These are phyloP conservation scores for Globisporangium radiosum DNA, from an alignment of 352 stramenopile genomes.

Conservation along the genomic window DNA sequence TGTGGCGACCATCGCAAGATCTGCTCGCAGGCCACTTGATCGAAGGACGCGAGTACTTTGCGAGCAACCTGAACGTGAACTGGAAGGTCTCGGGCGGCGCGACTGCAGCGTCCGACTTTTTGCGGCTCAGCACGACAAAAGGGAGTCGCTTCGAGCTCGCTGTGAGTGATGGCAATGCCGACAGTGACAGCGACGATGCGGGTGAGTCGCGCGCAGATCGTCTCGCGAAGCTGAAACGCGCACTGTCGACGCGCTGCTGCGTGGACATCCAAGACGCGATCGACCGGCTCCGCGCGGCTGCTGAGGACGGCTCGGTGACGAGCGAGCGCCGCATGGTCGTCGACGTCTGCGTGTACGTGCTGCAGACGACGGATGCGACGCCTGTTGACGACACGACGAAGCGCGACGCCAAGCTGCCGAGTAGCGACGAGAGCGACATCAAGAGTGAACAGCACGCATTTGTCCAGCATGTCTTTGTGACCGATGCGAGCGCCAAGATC, in stretches of 20 bases:
- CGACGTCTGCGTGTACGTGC: constrained; percentile 46
- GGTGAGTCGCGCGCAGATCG: constrained; percentile 4
- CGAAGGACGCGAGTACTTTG: constrained; percentile 55
- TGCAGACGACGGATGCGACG: constrained; percentile 25
- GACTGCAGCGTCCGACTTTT: constrained; percentile 18
- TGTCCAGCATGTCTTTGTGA: constrained; percentile 52
- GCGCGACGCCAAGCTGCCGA: constrained; percentile 14
- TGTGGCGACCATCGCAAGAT: constrained; percentile 61
- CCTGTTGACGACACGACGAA: constrained; percentile 16
- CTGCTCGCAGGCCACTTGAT: constrained; percentile 29
- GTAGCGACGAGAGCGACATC: constrained; percentile 7
- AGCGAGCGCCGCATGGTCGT: constrained; percentile 20
- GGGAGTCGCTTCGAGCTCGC: constrained; percentile 24
- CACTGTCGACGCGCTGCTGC: not conserved
- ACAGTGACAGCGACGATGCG: constrained; percentile 17
- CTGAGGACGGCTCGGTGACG: constrained; percentile 4
- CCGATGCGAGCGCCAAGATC: constrained; percentile 35
- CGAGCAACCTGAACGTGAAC: constrained; percentile 50
- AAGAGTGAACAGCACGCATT: constrained; percentile 16
- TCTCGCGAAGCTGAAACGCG: constrained; percentile 1
- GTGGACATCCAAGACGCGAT: constrained; percentile 9
- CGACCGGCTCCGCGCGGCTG: constrained; percentile 9
- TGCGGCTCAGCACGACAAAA: constrained; percentile 62
- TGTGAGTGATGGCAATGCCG: not conserved
- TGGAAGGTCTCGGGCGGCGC: constrained; percentile 49